Evolutionary conservation across 202 grass and related monocot species (phyloP).

Genomic region (Panicum virgatum): DNA sequence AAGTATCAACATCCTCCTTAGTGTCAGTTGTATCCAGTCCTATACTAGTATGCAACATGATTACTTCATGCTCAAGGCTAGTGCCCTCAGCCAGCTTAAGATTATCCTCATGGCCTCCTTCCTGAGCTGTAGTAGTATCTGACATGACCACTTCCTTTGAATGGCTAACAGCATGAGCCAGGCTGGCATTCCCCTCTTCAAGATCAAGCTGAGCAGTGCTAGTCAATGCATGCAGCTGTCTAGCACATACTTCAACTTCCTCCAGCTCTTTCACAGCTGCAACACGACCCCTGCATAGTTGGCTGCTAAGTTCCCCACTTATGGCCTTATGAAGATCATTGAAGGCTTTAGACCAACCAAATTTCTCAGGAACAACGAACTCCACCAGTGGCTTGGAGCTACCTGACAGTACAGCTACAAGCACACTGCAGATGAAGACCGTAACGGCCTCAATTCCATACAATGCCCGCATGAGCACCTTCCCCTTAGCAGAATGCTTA

Average conservation of each 20-base stretch:
- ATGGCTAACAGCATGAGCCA: conserved; percentile 28
- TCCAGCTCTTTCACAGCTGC: conserved; percentile 68
- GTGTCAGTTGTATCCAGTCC: conserved; percentile 5
- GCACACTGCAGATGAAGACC: conserved; percentile 57
- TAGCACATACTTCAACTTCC: conserved; percentile 55
- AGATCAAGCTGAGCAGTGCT: conserved; percentile 21
- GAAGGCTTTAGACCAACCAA: conserved; percentile 74
- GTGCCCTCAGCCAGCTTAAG: conserved; percentile 11
- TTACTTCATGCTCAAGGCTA: conserved; percentile 26
- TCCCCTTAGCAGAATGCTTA: conserved; percentile 80
- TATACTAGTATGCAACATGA: neutral
- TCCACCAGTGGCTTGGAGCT: conserved; percentile 50
- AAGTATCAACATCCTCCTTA: conserved; percentile 9
- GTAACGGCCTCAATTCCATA: conserved; percentile 75
- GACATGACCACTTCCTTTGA: conserved; percentile 28
- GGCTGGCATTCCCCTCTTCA: conserved; percentile 29
- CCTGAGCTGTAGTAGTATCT: neutral
- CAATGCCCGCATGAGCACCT: conserved; percentile 70
- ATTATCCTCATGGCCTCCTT: neutral
- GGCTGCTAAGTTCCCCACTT: conserved; percentile 46
- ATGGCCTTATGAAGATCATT: conserved; percentile 53
- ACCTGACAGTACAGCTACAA: conserved; percentile 56
- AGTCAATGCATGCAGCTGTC: conserved; percentile 45
- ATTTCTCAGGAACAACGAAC: conserved; percentile 63
- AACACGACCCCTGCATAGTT: conserved; percentile 33